Evolutionary conservation across 2,329 filamentous ascomycete species (phyloP).

Genomic region (Grosmannia clavigera): DNA sequence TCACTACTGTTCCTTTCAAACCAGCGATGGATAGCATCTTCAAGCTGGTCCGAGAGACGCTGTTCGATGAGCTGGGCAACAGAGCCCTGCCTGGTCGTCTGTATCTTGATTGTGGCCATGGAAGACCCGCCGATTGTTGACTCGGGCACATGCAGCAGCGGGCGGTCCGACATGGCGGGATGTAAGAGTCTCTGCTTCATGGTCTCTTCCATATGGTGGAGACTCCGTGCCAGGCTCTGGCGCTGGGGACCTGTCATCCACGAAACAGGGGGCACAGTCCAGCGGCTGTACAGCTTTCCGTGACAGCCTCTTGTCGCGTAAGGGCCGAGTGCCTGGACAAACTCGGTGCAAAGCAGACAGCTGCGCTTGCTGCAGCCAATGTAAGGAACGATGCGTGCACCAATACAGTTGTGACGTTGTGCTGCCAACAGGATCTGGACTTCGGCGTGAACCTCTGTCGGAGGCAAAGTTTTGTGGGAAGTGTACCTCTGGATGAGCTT

Average conservation of each 20-base stretch:
- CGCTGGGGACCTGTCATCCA: neutral
- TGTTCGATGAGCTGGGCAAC: neutral
- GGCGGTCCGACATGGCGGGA: neutral
- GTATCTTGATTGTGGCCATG: neutral
- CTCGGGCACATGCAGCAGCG: neutral
- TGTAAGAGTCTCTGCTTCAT: neutral
- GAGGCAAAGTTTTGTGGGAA: neutral
- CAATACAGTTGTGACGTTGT: neutral
- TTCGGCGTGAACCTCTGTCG: neutral
- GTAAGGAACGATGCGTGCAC: neutral
- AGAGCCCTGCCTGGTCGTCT: neutral
- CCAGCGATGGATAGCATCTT: neutral
- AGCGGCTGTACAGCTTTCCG: neutral
- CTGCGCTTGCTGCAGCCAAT: neutral
- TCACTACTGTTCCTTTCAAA: neutral
- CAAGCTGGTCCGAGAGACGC: neutral
- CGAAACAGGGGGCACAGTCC: neutral
- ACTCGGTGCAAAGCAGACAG: neutral
- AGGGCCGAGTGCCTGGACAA: neutral
- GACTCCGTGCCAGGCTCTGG: neutral
- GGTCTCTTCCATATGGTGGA: neutral
- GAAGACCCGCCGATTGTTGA: neutral
- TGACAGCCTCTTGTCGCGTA: neutral
- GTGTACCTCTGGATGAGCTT: neutral
- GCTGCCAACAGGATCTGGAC: neutral